phyloP scores from a whole-genome alignment of 2,329 filamentous ascomycete genomes.

The Paecilomyces dactylethromorphus region DNA sequence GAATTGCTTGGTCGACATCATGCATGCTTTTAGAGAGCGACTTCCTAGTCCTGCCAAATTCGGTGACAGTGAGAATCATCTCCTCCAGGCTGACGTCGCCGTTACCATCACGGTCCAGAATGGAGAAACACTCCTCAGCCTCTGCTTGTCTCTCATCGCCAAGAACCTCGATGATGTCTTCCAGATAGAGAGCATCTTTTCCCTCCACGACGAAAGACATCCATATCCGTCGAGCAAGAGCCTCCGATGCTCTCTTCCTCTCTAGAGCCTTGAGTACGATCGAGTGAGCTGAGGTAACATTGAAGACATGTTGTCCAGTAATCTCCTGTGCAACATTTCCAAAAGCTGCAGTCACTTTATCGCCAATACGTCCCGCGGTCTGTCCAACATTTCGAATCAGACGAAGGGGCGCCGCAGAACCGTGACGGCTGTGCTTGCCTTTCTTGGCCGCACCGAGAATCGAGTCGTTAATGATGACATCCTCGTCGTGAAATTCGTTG shows the following conservation, averaged over 20 bases:
- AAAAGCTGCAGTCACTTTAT: constrained; percentile 88
- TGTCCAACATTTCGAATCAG: constrained; percentile 67
- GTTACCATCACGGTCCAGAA: constrained; percentile 80
- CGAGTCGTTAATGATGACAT: constrained; percentile 83
- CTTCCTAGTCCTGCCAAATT: constrained; percentile 80
- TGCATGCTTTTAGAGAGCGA: constrained; percentile 90
- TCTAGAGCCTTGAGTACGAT: constrained; percentile 85
- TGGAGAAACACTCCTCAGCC: constrained; percentile 76
- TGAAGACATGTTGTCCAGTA: constrained; percentile 92
- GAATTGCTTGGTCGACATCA: constrained; percentile 91
- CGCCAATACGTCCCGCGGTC: constrained; percentile 73
- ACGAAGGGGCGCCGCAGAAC: constrained; percentile 68
- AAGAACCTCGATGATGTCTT: constrained; percentile 84
- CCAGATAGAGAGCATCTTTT: constrained; percentile 66
- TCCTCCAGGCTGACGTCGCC: constrained; percentile 93
- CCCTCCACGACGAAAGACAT: constrained; percentile 96
- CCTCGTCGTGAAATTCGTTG: constrained; percentile 81
- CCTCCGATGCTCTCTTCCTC: constrained; percentile 75
- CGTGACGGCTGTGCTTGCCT: constrained; percentile 43
- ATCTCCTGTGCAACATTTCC: constrained; percentile 92
- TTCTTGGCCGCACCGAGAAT: constrained; percentile 58
- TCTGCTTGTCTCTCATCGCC: constrained; percentile 66
- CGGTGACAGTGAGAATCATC: constrained; percentile 81
- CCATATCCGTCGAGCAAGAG: constrained; percentile 91
- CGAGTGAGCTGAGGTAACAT: constrained; percentile 82